Percentiles rank a stretch among this genome's conserved stretches.
These are phyloP conservation scores for Gliomastix tumulicola DNA, from an alignment of 2,329 filamentous ascomycete species.

Conservation along the genomic window DNA sequence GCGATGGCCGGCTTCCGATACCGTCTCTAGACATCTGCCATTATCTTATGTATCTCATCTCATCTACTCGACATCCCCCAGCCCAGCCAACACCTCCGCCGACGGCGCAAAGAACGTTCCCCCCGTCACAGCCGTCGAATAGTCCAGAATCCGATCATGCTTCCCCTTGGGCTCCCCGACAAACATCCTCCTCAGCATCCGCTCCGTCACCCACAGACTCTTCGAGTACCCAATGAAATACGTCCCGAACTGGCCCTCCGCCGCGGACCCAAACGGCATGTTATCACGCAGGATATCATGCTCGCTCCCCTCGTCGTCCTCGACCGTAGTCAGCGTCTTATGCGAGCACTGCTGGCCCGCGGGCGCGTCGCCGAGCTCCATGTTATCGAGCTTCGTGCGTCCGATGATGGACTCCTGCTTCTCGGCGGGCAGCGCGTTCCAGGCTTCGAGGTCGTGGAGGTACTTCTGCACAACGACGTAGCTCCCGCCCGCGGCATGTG, in stretches of 20 bases:
- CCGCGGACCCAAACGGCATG: slow-evolving; percentile 53
- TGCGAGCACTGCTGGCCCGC: slow-evolving; percentile 39
- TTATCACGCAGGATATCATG: slow-evolving; percentile 49
- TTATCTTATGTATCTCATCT: no score
- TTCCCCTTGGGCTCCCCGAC: slow-evolving; percentile 42
- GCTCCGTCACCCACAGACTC: slow-evolving; percentile 48
- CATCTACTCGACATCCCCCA: no score
- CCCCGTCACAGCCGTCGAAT: slow-evolving; percentile 43
- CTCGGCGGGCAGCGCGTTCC: slow-evolving; percentile 38
- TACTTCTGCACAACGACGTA: slow-evolving; percentile 56
- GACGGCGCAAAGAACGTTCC: slow-evolving; percentile 44
- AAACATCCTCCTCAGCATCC: slow-evolving; percentile 53
- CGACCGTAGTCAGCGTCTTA: slow-evolving; percentile 47
- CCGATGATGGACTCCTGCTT: slow-evolving; percentile 50
- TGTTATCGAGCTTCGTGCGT: slow-evolving; percentile 49
- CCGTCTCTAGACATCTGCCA: slow-evolving; percentile 30
- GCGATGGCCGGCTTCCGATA: slow-evolving; percentile 53
- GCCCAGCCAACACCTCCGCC: not conserved
- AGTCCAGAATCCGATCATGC: slow-evolving; percentile 49
- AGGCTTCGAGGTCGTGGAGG: slow-evolving; percentile 40
- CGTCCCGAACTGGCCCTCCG: slow-evolving; percentile 43
- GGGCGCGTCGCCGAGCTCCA: slow-evolving; percentile 45
- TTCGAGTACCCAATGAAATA: slow-evolving; percentile 51
- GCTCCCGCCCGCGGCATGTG: slow-evolving; percentile 34
- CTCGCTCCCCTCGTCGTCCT: slow-evolving; percentile 41